Evolutionary conservation across 495 filamentous ascomycete species (phyloP).

Genomic region (Hypoxylon trugodes): DNA sequence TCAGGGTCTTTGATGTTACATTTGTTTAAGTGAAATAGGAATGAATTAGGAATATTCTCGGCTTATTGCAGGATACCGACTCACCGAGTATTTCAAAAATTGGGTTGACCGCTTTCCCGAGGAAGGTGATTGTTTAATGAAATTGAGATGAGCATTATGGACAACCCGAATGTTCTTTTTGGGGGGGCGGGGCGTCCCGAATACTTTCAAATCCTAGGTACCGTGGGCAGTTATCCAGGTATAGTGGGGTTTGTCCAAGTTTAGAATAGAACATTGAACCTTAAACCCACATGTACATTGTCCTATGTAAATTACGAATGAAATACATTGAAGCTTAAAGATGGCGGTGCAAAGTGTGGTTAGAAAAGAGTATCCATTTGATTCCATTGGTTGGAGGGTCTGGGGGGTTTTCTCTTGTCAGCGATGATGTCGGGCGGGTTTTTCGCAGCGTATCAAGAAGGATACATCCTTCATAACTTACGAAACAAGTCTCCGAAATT

Average conservation of each 20-base stretch:
- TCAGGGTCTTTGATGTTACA: too few species aligned
- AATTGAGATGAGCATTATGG: constrained; percentile 30
- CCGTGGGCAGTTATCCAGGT: too few species aligned
- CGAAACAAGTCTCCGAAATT: constrained; percentile 28
- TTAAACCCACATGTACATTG: too few species aligned
- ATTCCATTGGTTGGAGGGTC: constrained; percentile 28
- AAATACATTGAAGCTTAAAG: too few species aligned
- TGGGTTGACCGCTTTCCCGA: constrained; percentile 28
- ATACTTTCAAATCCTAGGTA: too few species aligned
- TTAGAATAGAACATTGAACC: too few species aligned
- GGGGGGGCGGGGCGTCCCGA: constrained; percentile 23
- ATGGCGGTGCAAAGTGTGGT: too few species aligned
- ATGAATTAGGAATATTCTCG: too few species aligned
- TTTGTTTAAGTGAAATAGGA: too few species aligned
- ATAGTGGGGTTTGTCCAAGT: constrained; percentile 7
- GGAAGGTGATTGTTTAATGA: constrained; percentile 2
- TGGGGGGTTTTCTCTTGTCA: too few species aligned
- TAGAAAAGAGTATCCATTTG: too few species aligned
- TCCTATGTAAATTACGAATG: too few species aligned
- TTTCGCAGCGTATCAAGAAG: constrained; percentile 7
- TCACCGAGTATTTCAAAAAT: constrained; percentile 22
- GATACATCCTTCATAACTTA: constrained; percentile 24
- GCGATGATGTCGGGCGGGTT: constrained; percentile 37
- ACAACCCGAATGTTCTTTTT: constrained; percentile 4
- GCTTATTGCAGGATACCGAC: background rate